A percentile compares a stretch with the other conserved stretches of the same genome.
Evolutionary conservation across 2,329 filamentous ascomycete genomes (phyloP).

Genomic region (Bipolaris zeicola): DNA sequence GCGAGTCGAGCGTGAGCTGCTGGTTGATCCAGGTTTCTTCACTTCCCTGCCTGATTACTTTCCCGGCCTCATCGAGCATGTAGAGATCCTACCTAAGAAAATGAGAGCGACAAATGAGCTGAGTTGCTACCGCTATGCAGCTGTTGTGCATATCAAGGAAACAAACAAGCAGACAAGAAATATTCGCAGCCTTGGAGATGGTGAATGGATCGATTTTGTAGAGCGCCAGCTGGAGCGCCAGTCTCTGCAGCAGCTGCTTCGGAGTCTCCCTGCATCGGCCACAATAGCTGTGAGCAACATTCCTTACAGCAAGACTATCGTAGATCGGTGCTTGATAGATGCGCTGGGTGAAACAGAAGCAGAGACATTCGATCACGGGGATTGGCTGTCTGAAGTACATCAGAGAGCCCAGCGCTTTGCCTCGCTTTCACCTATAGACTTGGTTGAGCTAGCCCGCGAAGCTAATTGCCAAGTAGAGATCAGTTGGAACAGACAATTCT

Average conservation of each 20-base stretch:
- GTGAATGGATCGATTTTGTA: background rate
- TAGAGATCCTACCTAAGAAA: conserved; percentile 17
- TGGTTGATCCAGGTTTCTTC: conserved; percentile 16
- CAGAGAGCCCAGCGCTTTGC: background rate
- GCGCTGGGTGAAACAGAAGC: background rate
- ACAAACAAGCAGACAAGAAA: background rate
- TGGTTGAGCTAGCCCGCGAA: conserved; percentile 1
- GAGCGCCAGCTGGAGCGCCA: background rate
- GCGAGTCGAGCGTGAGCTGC: background rate
- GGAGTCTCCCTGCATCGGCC: background rate
- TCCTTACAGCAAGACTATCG: conserved; percentile 3
- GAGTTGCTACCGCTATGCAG: conserved; percentile 18
- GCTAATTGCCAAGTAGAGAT: conserved; percentile 2
- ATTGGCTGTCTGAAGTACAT: background rate
- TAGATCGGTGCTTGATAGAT: background rate
- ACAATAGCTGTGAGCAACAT: conserved; percentile 1
- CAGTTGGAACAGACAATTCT: conserved; percentile 8
- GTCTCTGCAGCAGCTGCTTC: background rate
- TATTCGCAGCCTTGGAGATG: background rate
- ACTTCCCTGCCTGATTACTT: conserved; percentile 1
- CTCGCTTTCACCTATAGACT: background rate
- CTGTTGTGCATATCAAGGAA: background rate
- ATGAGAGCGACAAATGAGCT: conserved; percentile 17
- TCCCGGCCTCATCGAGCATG: background rate
- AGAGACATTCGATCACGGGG: background rate